phyloP scores from a whole-genome alignment of 257 asterid species.

The Ilex asprella region DNA sequence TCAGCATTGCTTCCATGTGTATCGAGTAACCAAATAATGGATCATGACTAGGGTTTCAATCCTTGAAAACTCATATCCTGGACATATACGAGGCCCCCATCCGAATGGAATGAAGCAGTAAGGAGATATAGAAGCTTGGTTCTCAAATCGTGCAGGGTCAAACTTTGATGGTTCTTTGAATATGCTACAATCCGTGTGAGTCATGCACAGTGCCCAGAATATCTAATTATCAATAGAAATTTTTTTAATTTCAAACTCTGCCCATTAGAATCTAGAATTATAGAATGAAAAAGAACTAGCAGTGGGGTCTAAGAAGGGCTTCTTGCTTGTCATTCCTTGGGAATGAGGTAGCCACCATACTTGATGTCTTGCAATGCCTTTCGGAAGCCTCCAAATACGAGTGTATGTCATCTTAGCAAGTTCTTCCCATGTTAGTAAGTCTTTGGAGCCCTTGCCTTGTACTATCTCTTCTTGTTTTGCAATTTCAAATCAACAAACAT shows the following conservation, averaged over 20 bases:
- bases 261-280: too few relatives aligned
- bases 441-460: constrained; percentile 28
- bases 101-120: constrained; percentile 63
- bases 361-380: constrained; percentile 47
- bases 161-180: constrained; percentile 54
- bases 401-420: constrained; percentile 62
- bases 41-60: constrained; percentile 48
- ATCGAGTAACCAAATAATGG: constrained; percentile 45
- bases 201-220: constrained; percentile 55
- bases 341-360: constrained; percentile 53
- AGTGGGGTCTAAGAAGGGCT: background rate
- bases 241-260: background rate
- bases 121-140: constrained; percentile 45
- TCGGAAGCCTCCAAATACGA: constrained; percentile 62
- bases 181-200: constrained; percentile 52
- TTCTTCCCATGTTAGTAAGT: constrained; percentile 62
- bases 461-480: constrained; percentile 63
- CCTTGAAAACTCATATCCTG: constrained; percentile 71
- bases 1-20: constrained; percentile 54
- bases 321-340: constrained; percentile 81
- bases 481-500: background rate
- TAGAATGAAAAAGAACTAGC: too few relatives aligned
- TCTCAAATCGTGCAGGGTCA: constrained; percentile 49
- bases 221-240: constrained; percentile 23
- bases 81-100: constrained; percentile 69